These are phyloP conservation scores for Quercus dentata DNA, from an alignment of 306 rosid species.

Conservation along the genomic window DNA sequence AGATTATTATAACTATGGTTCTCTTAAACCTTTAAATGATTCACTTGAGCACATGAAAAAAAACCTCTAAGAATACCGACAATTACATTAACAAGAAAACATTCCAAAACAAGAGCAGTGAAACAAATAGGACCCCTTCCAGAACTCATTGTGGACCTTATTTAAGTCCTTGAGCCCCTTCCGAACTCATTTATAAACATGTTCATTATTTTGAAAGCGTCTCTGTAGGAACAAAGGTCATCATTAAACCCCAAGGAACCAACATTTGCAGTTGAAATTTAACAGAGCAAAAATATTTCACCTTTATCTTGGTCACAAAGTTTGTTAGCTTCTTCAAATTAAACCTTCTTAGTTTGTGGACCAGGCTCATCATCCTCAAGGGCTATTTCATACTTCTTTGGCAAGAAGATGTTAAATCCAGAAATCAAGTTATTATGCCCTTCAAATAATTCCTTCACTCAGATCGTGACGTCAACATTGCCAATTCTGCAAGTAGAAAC, in stretches of 20 bases:
- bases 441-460: conserved; percentile 91
- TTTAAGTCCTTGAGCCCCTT: conserved; percentile 90
- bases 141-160: conserved; percentile 73
- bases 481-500: conserved; percentile 62
- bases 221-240: conserved; percentile 46
- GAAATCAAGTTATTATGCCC: conserved; percentile 87
- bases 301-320: conserved; percentile 98
- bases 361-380: conserved; percentile 71
- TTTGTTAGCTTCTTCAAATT: conserved; percentile 93
- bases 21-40: no score
- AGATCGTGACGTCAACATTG: conserved; percentile 81
- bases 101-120: background rate
- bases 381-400: conserved; percentile 92
- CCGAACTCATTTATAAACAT: conserved; percentile 92
- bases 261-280: conserved; percentile 5
- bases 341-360: conserved; percentile 84
- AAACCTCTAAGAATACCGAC: background rate
- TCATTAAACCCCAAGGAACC: conserved; percentile 7
- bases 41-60: no score
- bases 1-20: no score
- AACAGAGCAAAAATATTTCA: conserved; percentile 19
- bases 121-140: conserved; percentile 7
- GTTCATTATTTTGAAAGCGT: conserved; percentile 83
- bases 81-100: background rate
- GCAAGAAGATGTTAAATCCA: conserved; percentile 94